These are phyloP conservation scores for Hsuehochloa calcarea DNA, from an alignment of 176 grass and related monocot genomes.

Conservation along the genomic window DNA sequence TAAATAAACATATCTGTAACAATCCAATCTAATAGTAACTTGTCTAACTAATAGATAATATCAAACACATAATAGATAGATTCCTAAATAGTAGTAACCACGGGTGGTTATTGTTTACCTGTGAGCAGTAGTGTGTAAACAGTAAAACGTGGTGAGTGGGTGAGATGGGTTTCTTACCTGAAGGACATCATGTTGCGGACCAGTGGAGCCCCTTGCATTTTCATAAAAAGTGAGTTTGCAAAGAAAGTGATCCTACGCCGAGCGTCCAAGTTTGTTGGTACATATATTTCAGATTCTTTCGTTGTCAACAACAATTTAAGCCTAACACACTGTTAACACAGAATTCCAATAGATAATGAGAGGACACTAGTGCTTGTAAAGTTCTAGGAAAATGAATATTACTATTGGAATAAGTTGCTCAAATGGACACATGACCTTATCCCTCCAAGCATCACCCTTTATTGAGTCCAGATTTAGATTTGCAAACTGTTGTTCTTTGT, in stretches of 20 bases:
- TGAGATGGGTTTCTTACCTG: conserved; percentile 43
- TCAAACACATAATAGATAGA: no score
- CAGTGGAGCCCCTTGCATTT: conserved; percentile 69
- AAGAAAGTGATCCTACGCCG: conserved; percentile 95
- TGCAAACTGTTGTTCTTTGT: conserved; percentile 45
- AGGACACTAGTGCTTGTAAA: not conserved
- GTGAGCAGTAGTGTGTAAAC: no score
- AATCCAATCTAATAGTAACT: no score
- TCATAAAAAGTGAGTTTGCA: conserved; percentile 98
- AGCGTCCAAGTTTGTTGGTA: conserved; percentile 83
- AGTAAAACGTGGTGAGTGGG: not conserved
- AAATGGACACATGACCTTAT: conserved; percentile 54
- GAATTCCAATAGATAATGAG: not conserved
- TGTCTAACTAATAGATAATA: no score
- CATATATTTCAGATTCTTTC: conserved; percentile 93
- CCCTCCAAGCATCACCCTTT: conserved; percentile 44
- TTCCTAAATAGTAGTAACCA: no score
- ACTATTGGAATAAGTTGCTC: conserved; percentile 26
- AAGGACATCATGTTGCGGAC: conserved; percentile 89
- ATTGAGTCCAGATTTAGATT: conserved; percentile 54
- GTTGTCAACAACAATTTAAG: conserved; percentile 80
- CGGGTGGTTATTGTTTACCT: no score
- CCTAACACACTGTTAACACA: conserved; percentile 66
- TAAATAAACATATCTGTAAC: no score
- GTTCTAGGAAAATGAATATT: conserved; percentile 23